These are phyloP conservation scores for Aphanomyces euteiches DNA, from an alignment of 352 stramenopile species.

Conservation along the genomic window DNA sequence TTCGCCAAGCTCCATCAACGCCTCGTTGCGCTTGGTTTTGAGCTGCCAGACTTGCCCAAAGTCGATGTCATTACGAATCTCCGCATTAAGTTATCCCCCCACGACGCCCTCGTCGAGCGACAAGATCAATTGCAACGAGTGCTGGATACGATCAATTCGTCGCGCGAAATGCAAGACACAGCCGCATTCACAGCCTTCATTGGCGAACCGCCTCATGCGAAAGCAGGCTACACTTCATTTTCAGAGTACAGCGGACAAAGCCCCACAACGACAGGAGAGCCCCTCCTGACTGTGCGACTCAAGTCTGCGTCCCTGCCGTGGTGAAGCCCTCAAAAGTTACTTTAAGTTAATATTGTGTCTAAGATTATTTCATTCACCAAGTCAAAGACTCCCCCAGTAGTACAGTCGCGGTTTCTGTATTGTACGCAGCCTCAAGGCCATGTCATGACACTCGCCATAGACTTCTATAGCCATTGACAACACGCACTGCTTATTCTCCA, in stretches of 20 bases:
- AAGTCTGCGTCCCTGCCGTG: conserved; percentile 1
- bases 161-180: conserved; percentile 14
- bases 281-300: neutral
- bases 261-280: too few relatives aligned
- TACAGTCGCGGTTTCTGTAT: too few relatives aligned
- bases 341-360: neutral
- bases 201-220: conserved; percentile 14
- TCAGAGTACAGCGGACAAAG: neutral
- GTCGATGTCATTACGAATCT: conserved; percentile 17
- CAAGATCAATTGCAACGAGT: conserved; percentile 6
- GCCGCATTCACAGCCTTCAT: conserved; percentile 17
- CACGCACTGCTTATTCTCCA: too few relatives aligned
- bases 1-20: conserved; percentile 5
- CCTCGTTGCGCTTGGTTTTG: neutral
- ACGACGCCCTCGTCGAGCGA: conserved; percentile 15
- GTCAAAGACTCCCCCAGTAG: too few relatives aligned
- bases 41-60: conserved; percentile 15
- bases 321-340: neutral
- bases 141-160: conserved; percentile 16
- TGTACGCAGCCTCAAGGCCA: too few relatives aligned
- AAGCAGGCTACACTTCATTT: conserved; percentile 27
- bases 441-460: too few relatives aligned
- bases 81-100: conserved; percentile 2
- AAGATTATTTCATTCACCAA: too few relatives aligned
- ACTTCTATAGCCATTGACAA: too few relatives aligned